Base-by-base conservation (phyloP, 1,284 basidiomycete genomes). In the Filobasidium uniguttulatum region DNA sequence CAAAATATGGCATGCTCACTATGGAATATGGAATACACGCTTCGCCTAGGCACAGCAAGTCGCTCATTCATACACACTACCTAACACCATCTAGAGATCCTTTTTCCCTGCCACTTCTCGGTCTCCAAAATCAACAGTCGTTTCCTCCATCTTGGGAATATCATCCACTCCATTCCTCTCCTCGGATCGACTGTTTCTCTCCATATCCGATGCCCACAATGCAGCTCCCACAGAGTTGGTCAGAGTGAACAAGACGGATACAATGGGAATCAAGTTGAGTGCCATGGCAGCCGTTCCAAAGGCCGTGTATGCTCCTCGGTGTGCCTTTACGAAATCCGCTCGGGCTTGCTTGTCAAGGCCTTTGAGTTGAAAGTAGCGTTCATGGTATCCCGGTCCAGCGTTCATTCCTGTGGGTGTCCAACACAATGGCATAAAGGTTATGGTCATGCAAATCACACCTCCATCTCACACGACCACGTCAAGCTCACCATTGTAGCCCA, bases 341-440 rank as follows among this genome's bases (percentile, higher is more conserved):
- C 62, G 59, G 52, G 65, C 60, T 8, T 58, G 52, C 54, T 66
- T 65, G 58, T 65, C 62, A 46, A 64, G 66, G 2, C 73, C 73
- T 64, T 82, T 83, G 48, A 83, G 72, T 63, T 81, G 76, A 68
- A 82, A 83, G 63, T 82, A 83, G 30, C 80, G 75, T 4, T 73
- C 62, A 62, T 83, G 81, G 65, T 75, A 80, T 5, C 71, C 65
- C 0, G 78, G 80, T 12, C 80, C 80, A 6, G 73, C 63, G 62
- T 77, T 77, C 46, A 48, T 31, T 15, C 49, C 48, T 15, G 46
- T 61, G 10, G 19, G 26, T 10, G 28, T 19, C 30, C 33, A n/a
- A 22, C 10, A 22, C 23, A 15, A 34, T 9, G 40, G n/a, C 23
- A 43, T n/a, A n/a, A n/a, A n/a, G n/a, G n/a, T n/a, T n/a, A n/a